Evolutionary conservation across 1,284 basidiomycete species (phyloP).

Genomic region (Cryptococcus amylolentus): DNA sequence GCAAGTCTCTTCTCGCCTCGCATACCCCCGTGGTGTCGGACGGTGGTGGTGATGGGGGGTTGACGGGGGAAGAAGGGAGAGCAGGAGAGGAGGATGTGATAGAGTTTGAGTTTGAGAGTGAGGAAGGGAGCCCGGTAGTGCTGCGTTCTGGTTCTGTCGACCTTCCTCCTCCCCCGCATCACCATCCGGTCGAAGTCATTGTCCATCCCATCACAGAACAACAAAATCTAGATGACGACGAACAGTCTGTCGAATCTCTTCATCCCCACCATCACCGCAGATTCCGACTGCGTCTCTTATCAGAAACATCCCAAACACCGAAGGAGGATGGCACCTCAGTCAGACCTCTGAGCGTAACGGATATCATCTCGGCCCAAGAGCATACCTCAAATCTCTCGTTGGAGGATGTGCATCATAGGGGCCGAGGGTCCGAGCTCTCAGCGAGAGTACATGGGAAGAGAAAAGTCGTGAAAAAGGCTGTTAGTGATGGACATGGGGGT

Average conservation of each 20-base stretch:
- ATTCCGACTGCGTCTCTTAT: conserved; percentile 33
- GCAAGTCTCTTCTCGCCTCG: not conserved
- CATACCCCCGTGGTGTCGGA: not conserved
- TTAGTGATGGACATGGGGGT: conserved; percentile 21
- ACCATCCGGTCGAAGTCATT: conserved; percentile 22
- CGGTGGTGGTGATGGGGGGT: too few species aligned
- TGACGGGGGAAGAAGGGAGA: not conserved
- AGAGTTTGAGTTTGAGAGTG: conserved; percentile 47
- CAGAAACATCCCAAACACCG: conserved; percentile 10
- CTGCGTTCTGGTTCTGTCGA: not conserved
- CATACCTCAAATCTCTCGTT: conserved; percentile 3
- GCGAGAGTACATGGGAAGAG: conserved; percentile 4
- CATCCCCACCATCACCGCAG: conserved; percentile 21
- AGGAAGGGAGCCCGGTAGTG: conserved; percentile 20
- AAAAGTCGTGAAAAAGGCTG: conserved; percentile 18
- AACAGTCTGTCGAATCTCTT: too few species aligned
- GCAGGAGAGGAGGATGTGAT: conserved; percentile 24
- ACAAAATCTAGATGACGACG: too few species aligned
- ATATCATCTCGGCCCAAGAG: conserved; percentile 24
- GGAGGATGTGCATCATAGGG: conserved; percentile 5
- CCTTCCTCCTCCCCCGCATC: not conserved
- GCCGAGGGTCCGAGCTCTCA: conserved; percentile 1
- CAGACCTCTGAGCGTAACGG: conserved; percentile 31
- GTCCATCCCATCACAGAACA: conserved; percentile 28
- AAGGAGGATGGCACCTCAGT: conserved; percentile 5